Evolutionary conservation across 1,284 basidiomycete species (phyloP).

Genomic region (Cryptococcus sp.): DNA sequence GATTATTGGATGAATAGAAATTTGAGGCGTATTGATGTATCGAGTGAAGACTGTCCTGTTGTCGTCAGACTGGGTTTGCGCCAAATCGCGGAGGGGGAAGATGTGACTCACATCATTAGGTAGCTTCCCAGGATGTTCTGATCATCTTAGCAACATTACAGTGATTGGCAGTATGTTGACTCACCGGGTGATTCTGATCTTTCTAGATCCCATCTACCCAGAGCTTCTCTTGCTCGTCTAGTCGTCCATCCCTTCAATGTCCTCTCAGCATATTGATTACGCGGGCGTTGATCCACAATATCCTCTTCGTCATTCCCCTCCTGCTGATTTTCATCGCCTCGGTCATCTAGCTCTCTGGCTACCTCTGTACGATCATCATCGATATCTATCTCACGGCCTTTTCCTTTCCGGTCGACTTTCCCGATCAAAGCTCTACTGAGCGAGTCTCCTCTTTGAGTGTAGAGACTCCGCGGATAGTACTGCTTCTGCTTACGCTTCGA

Average conservation of each 20-base stretch:
- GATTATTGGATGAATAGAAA: slow-evolving; percentile 13
- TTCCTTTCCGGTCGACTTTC: too few species aligned
- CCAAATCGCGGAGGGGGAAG: too few species aligned
- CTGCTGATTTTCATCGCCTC: too few species aligned
- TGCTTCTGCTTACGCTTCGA: too few species aligned
- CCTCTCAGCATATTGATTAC: neutral
- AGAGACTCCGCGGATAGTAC: too few species aligned
- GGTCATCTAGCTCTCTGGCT: too few species aligned
- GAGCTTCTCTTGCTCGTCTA: slow-evolving; percentile 1
- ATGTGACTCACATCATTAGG: slow-evolving; percentile 1
- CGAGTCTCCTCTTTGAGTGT: too few species aligned
- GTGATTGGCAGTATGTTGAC: neutral
- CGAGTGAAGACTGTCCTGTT: slow-evolving; percentile 17
- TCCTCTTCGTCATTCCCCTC: too few species aligned
- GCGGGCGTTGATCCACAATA: too few species aligned
- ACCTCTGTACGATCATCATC: too few species aligned
- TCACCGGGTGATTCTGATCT: neutral
- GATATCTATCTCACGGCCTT: too few species aligned
- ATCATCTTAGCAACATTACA: neutral
- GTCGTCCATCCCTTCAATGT: neutral
- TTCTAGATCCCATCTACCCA: neutral
- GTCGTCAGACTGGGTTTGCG: neutral
- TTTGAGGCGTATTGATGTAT: slow-evolving; percentile 19
- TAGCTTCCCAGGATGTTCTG: neutral
- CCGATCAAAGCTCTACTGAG: too few species aligned